phyloP scores from a whole-genome alignment of 768 basidiomycete species.

The Russula virescens region DNA sequence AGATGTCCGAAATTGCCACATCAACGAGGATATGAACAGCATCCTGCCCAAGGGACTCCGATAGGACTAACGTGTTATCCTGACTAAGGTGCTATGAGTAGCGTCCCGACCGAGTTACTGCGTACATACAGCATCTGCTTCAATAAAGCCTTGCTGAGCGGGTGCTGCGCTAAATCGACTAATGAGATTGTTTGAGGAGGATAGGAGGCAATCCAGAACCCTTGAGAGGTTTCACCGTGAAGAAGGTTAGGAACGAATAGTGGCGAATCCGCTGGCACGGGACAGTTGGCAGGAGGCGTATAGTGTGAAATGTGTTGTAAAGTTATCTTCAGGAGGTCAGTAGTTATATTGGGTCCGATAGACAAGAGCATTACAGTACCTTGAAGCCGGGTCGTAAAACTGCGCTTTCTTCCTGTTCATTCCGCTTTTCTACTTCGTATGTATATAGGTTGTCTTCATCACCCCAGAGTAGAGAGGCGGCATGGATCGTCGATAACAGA shows the following conservation, averaged over 20 bases:
- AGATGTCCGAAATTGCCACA: background rate
- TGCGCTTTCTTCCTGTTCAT: conserved; percentile 51
- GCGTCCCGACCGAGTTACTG: no score
- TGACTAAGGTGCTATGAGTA: background rate
- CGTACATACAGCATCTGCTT: background rate
- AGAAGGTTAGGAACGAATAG: conserved; percentile 1
- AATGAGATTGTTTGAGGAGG: background rate
- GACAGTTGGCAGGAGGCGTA: background rate
- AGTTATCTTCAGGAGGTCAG: conserved; percentile 1
- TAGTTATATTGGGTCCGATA: no score
- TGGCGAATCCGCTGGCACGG: background rate
- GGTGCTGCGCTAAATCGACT: background rate
- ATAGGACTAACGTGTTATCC: background rate
- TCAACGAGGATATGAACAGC: background rate
- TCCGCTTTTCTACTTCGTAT: conserved; percentile 49
- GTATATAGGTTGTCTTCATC: conserved; percentile 43
- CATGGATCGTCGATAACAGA: conserved; percentile 45
- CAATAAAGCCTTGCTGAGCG: rapidly evolving
- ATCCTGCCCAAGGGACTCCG: background rate
- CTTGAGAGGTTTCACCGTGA: conserved; percentile 24
- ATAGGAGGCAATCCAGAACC: conserved; percentile 2
- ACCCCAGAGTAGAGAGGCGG: conserved; percentile 41
- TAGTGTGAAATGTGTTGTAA: background rate
- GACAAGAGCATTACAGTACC: conserved; percentile 32
- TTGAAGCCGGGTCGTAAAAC: conserved; percentile 40